Base-by-base conservation (phyloP, 129 eudicot species). In the Solidago caesia region DNA sequence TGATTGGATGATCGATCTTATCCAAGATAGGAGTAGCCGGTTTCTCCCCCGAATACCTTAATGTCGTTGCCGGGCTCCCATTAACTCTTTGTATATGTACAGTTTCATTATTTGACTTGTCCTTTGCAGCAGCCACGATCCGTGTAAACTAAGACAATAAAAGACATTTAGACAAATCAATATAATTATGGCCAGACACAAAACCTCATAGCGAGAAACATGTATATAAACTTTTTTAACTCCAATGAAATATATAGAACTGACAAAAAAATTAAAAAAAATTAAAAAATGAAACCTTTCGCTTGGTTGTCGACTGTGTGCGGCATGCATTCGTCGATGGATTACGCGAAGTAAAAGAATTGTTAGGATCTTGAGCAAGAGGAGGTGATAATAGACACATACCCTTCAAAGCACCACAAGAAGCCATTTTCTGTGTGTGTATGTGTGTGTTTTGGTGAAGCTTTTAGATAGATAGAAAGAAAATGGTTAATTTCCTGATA, bases 1-100 rank as follows among this genome's bases (percentile, higher is more conserved):
- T 84, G 27, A 73, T 44, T 0, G 94, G 90, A 66, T 71, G 77
- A 67, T 72, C 70, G 14, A 88, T 77, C 4, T 90, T 85, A 51
- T 88, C 90, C 71, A 88, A 73, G 64, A 88, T 59, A 12, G 94
- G 94, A 21, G 90, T 88, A 0, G 41, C 27, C 2, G 90, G 90
- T 43, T 79, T 85, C 43, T 88, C 87, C 25, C 89, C 89, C 0
- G 82, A 57, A 57, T 73, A 84, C 15, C 58, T 80, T 52, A 86
- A 67, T 0, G 45, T 8, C 58, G 44, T 80, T 6, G 63, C 26
- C 5, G 25, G 44, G 12, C 60, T 33, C 29, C 60, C 67, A 0
- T 66, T 82, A 13, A 8, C 55, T 58, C 13, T 48, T 1, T 15
- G n/a, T 0, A 71, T 26, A 0, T 71, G 71, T 2, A 13, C 49